A percentile compares a stretch with the other conserved stretches of the same genome.
These are phyloP conservation scores for Talaromyces sp. DNA, from an alignment of 2,329 filamentous ascomycete species.

Conservation along the genomic window DNA sequence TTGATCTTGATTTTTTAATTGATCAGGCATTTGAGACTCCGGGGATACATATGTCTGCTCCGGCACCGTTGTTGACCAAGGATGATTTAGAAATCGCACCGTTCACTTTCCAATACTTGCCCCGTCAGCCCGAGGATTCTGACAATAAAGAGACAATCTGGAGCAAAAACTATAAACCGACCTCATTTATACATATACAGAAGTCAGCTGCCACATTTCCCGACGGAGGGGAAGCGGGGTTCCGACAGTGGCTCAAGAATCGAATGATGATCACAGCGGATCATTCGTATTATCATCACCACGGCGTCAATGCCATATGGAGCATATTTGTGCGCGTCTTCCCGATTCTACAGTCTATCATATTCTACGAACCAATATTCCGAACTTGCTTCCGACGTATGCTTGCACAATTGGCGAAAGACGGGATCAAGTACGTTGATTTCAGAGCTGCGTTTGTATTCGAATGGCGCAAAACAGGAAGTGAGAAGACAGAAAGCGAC, in stretches of 20 bases:
- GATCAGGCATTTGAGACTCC: constrained; percentile 65
- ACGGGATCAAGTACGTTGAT: constrained; percentile 83
- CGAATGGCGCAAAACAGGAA: constrained; percentile 63
- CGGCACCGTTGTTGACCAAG: constrained; percentile 54
- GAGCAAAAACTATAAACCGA: constrained; percentile 59
- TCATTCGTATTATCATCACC: constrained; percentile 75
- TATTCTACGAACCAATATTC: constrained; percentile 90
- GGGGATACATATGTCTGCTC: constrained; percentile 67
- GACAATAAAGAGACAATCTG: constrained; percentile 58
- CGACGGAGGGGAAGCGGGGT: constrained; percentile 65
- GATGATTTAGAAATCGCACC: constrained; percentile 53
- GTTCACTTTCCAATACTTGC: constrained; percentile 62
- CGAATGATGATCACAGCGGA: constrained; percentile 68
- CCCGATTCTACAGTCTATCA: constrained; percentile 65
- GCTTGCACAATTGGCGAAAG: constrained; percentile 67
- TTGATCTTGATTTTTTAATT: constrained; percentile 78
- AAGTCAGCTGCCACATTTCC: constrained; percentile 72
- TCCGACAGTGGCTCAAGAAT: constrained; percentile 71
- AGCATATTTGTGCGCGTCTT: constrained; percentile 75
- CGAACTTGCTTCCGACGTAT: constrained; percentile 69
- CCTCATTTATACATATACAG: constrained; percentile 56
- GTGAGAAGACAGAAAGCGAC: constrained; percentile 63
- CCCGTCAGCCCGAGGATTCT: constrained; percentile 42
- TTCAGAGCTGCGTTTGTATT: constrained; percentile 71
- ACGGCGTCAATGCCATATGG: constrained; percentile 82